These are phyloP conservation scores for Botrytis squamosa DNA, from an alignment of 2,329 filamentous ascomycete species.

Conservation along the genomic window DNA sequence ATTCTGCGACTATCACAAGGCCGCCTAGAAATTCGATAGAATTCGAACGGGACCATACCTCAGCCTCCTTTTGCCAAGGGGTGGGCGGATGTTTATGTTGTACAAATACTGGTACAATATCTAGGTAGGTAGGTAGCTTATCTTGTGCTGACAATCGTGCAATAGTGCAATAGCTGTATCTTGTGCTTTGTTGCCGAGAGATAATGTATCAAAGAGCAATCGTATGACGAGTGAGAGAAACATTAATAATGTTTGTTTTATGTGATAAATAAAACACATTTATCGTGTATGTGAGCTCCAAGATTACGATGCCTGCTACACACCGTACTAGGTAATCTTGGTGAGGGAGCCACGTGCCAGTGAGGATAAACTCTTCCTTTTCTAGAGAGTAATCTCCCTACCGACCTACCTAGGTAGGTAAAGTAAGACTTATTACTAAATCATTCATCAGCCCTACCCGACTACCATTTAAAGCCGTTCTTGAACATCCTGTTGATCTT, in stretches of 20 bases:
- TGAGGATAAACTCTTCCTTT: neutral
- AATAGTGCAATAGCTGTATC: neutral
- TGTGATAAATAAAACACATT: neutral
- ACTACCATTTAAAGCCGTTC: neutral
- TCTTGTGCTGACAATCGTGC: neutral
- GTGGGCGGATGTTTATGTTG: neutral
- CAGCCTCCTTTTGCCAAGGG: conserved; percentile 14
- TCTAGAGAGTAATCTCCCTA: neutral
- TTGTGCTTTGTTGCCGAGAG: neutral
- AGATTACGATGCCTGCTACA: neutral
- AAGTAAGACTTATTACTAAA: neutral
- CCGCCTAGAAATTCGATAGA: neutral
- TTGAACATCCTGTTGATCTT: conserved; percentile 1
- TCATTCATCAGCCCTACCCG: conserved; percentile 5
- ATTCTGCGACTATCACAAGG: neutral
- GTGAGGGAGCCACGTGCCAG: neutral
- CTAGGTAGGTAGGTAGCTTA: neutral
- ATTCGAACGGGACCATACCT: neutral
- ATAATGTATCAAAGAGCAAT: neutral
- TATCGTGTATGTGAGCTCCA: neutral
- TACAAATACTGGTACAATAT: neutral
- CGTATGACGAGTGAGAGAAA: neutral
- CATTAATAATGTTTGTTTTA: neutral
- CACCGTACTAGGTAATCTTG: neutral
- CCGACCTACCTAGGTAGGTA: neutral